Percentiles rank a stretch among this genome's conserved stretches.
Evolutionary conservation across 495 filamentous ascomycete species (phyloP).

Genomic region (Neurospora sp.): DNA sequence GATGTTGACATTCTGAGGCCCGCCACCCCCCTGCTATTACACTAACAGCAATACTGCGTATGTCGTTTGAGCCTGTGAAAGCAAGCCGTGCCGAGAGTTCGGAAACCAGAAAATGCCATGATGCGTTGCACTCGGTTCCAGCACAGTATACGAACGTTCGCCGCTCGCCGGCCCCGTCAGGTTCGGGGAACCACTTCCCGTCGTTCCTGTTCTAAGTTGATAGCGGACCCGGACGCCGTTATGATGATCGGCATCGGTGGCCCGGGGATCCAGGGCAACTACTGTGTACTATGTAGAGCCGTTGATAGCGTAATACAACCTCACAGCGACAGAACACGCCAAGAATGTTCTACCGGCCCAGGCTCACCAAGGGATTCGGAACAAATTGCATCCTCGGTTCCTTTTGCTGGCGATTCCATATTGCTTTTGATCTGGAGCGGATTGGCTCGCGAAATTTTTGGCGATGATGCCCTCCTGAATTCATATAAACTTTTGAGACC

Average conservation of each 20-base stretch:
- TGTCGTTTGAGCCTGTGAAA: not conserved
- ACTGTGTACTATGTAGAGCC: not conserved
- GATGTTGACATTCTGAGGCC: not conserved
- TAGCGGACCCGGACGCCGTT: not conserved
- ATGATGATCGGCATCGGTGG: not conserved
- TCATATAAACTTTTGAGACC: not conserved
- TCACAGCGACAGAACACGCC: not conserved
- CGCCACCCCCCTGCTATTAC: not conserved
- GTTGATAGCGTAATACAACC: not conserved
- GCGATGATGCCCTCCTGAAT: not conserved
- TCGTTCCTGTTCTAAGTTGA: not conserved
- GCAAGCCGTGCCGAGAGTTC: not conserved
- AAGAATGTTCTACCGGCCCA: not conserved
- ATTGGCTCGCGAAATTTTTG: not conserved
- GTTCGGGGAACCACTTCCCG: not conserved
- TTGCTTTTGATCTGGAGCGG: not conserved
- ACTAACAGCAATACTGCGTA: not conserved
- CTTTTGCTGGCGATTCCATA: not conserved
- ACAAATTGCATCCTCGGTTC: not conserved
- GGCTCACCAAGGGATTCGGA: not conserved
- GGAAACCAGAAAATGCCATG: not conserved
- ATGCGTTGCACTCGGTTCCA: not conserved
- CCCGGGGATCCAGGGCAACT: not conserved
- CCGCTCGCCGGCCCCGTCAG: not conserved
- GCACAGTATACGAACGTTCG: not conserved